phyloP scores from a whole-genome alignment of 2,329 filamentous ascomycete species.

The Peltaster fructicola region DNA sequence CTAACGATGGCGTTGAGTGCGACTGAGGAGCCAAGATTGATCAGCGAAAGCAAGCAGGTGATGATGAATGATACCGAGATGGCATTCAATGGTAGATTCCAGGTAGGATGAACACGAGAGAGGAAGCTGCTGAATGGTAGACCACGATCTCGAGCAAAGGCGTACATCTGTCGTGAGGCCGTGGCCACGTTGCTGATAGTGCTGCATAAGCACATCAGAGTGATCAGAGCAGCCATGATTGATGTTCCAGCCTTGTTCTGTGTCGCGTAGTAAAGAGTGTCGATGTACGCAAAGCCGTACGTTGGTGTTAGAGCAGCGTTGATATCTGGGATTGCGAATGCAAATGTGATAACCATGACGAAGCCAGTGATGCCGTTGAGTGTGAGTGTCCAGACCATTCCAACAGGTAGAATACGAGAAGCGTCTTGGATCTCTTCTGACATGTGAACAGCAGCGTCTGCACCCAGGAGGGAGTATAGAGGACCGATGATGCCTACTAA shows the following conservation, averaged over 20 bases:
- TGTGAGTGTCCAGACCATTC: constrained; percentile 6
- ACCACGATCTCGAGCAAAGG: constrained; percentile 25
- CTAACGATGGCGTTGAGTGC: constrained; percentile 22
- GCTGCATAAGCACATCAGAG: constrained; percentile 22
- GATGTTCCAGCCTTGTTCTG: constrained; percentile 18
- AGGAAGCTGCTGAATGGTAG: constrained; percentile 20
- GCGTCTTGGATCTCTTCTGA: constrained; percentile 9
- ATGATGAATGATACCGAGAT: constrained; percentile 5
- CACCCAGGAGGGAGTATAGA: constrained; percentile 3
- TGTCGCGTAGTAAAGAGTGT: constrained; percentile 20
- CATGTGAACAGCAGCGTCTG: constrained; percentile 6
- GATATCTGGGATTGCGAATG: constrained; percentile 19
- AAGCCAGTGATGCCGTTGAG: constrained; percentile 11
- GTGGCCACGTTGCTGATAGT: constrained; percentile 23
- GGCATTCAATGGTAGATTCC: constrained; percentile 13
- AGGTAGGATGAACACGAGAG: constrained; percentile 10
- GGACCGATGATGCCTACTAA: constrained; percentile 5
- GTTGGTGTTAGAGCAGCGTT: constrained; percentile 10
- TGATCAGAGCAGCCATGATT: constrained; percentile 18
- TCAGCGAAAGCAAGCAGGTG: constrained; percentile 6
- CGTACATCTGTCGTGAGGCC: constrained; percentile 25
- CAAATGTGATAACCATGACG: constrained; percentile 16
- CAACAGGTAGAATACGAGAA: constrained; percentile 5
- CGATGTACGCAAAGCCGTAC: constrained; percentile 17
- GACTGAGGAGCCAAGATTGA: constrained; percentile 3